A percentile compares a stretch with the other conserved stretches of the same genome.
These are phyloP conservation scores for Chaetomium sp. DNA, from an alignment of 2,329 filamentous ascomycete species.

Conservation along the genomic window DNA sequence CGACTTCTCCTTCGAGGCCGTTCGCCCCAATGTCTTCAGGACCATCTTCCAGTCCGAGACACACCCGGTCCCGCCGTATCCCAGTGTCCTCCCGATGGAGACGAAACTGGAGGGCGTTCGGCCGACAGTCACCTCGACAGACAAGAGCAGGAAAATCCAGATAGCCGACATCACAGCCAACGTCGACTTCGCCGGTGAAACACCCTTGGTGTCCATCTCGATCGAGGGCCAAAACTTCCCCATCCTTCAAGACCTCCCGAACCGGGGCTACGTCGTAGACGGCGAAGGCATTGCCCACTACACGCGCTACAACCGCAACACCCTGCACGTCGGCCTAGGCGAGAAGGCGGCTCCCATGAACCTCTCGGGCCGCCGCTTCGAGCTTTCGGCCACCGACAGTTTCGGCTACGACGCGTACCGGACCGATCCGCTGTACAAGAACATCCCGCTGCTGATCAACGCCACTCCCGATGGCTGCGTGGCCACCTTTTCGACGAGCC, in stretches of 20 bases:
- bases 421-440: conserved; percentile 5
- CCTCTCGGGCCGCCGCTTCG: conserved; percentile 4
- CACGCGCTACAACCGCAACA: conserved; percentile 8
- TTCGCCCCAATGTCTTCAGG: conserved; percentile 6
- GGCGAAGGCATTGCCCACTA: conserved; percentile 1
- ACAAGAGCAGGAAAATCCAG: conserved; percentile 1
- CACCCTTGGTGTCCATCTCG: conserved; percentile 1
- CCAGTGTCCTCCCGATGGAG: conserved; percentile 3
- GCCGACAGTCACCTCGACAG: not conserved
- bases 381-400: conserved; percentile 7
- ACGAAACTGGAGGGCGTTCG: not conserved
- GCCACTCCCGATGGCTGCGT: conserved; percentile 1
- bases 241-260: conserved; percentile 4
- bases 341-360: conserved; percentile 6
- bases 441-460: conserved; percentile 5
- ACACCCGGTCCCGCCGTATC: conserved; percentile 1
- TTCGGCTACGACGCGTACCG: conserved; percentile 4
- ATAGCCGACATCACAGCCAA: conserved; percentile 1
- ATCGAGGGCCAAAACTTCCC: conserved; percentile 3
- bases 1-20: conserved; percentile 1
- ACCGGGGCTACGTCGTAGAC: conserved; percentile 1
- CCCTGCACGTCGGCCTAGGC: conserved; percentile 3
- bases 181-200: not conserved
- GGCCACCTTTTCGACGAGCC: conserved; percentile 5
- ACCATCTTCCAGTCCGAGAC: conserved; percentile 3